A percentile compares a stretch with the other conserved stretches of the same genome.
Evolutionary conservation across 306 rosid genomes (phyloP).

Genomic region (Castanopsis chinensis): DNA sequence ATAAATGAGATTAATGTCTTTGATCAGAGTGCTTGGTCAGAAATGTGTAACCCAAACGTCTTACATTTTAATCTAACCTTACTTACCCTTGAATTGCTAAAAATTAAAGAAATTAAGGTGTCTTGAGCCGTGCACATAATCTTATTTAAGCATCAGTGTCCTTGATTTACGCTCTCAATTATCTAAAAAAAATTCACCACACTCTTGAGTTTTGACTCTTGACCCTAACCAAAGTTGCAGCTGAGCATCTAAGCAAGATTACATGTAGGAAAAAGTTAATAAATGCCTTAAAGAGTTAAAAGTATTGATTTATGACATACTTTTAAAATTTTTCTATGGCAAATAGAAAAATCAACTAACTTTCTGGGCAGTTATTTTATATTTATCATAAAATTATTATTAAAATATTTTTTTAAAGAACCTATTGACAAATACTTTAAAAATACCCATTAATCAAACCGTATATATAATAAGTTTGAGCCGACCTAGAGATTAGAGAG

Average conservation of each 20-base stretch:
- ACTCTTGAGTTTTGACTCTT: neutral
- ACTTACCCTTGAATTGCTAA: constrained; percentile 27
- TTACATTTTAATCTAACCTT: neutral
- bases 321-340: no score
- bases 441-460: no score
- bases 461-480: neutral
- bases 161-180: constrained; percentile 11
- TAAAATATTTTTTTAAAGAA: no score
- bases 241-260: neutral
- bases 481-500: neutral
- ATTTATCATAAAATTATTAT: no score
- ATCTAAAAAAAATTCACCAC: neutral
- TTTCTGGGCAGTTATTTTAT: no score
- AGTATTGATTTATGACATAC: no score
- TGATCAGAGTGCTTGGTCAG: constrained; percentile 14
- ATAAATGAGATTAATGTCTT: neutral
- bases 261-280: no score
- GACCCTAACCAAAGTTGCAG: neutral
- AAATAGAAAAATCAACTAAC: no score
- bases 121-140: constrained; percentile 29
- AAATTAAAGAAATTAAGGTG: constrained; percentile 6
- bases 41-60: neutral
- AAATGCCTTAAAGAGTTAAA: no score
- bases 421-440: no score
- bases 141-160: neutral